Evolutionary conservation across 768 basidiomycete genomes (phyloP).

Genomic region (Agrocybe praecox): DNA sequence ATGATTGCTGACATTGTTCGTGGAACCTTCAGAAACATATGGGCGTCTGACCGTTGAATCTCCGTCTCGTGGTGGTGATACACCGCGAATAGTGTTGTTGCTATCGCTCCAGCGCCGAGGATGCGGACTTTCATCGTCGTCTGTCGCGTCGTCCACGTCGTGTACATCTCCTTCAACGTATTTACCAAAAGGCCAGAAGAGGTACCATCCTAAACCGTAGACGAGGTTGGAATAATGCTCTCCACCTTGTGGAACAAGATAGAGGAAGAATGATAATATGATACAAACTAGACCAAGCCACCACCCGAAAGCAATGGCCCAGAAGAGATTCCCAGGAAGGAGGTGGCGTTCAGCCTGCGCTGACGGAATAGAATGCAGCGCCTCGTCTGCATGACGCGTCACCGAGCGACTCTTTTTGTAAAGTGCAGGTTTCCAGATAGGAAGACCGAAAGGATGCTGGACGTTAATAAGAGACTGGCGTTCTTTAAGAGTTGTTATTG

Average conservation of each 20-base stretch:
- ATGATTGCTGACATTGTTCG: slow-evolving; percentile 40
- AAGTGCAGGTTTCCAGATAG: slow-evolving; percentile 98
- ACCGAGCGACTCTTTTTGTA: slow-evolving; percentile 98
- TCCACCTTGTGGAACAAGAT: slow-evolving; percentile 78
- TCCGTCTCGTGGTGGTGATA: slow-evolving; percentile 25
- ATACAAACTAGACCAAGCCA: slow-evolving; percentile 84
- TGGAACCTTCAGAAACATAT: slow-evolving; percentile 43
- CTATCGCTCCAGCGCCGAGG: slow-evolving; percentile 34
- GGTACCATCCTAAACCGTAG: slow-evolving; percentile 94
- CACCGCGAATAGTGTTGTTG: slow-evolving; percentile 39
- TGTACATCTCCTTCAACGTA: slow-evolving; percentile 83
- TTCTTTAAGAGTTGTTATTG: slow-evolving; percentile 85
- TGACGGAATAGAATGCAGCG: slow-evolving; percentile 89
- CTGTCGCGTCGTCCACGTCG: slow-evolving; percentile 36
- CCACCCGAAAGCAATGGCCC: slow-evolving; percentile 91
- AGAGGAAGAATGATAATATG: slow-evolving; percentile 65
- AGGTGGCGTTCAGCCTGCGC: slow-evolving; percentile 93
- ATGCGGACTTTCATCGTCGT: slow-evolving; percentile 33
- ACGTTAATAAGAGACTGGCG: slow-evolving; percentile 98
- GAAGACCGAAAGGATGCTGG: slow-evolving; percentile 97
- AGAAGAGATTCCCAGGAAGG: slow-evolving; percentile 92
- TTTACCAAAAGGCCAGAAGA: slow-evolving; percentile 98
- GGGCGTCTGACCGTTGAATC: slow-evolving; percentile 28
- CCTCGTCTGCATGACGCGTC: slow-evolving; percentile 94
- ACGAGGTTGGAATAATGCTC: slow-evolving; percentile 82